Conservation (phyloP, 495 filamentous ascomycete species). For the Sordaria brevicollis region DNA sequence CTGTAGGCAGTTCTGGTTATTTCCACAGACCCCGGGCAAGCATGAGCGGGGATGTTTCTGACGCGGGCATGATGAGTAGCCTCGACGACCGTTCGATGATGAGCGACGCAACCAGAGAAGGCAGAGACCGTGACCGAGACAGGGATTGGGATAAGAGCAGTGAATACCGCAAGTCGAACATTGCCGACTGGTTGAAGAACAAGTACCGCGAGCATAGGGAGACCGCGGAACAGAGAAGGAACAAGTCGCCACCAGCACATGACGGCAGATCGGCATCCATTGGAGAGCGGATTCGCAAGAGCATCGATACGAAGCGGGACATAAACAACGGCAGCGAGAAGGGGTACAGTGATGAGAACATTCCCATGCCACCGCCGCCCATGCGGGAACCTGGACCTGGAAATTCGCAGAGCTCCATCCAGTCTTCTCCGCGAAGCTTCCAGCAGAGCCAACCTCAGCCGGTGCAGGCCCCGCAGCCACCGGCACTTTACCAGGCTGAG, state of each 20-base stretch:
- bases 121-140: slow-evolving; percentile 9
- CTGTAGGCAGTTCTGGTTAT: slow-evolving; percentile 48
- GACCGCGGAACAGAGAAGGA: slow-evolving; percentile 46
- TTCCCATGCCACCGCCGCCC: neutral
- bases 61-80: slow-evolving; percentile 26
- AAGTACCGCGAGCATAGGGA: slow-evolving; percentile 74
- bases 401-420: neutral
- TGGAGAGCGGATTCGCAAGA: slow-evolving; percentile 28
- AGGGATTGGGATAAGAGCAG: slow-evolving; percentile 37
- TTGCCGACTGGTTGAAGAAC: slow-evolving; percentile 73
- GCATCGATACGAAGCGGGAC: slow-evolving; percentile 29
- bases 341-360: neutral
- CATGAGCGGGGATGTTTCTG: slow-evolving; percentile 44
- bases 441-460: neutral
- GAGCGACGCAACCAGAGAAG: neutral
- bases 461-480: neutral
- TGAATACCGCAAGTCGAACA: slow-evolving; percentile 50
- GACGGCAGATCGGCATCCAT: neutral
- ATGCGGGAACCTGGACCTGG: neutral
- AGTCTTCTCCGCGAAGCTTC: neutral
- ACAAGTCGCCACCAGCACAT: slow-evolving; percentile 31
- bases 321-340: neutral
- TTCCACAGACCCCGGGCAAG: slow-evolving; percentile 36
- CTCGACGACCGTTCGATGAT: slow-evolving; percentile 21
- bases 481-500: neutral